These are phyloP conservation scores for Tricharina praecox DNA, from an alignment of 495 filamentous ascomycete genomes.

Conservation along the genomic window DNA sequence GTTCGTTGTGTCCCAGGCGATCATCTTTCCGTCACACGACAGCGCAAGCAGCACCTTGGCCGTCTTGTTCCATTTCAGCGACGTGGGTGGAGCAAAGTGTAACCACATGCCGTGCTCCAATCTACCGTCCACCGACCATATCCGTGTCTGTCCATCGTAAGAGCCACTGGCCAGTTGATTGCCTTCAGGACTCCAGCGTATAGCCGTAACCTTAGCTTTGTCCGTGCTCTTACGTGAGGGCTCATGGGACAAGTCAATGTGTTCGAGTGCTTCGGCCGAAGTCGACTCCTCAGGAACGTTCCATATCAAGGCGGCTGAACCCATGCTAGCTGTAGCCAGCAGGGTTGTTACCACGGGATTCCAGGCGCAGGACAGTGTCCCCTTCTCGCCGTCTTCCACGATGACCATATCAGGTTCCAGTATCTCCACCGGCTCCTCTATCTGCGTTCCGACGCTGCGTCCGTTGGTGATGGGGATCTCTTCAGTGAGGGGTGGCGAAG, in stretches of 20 bases:
- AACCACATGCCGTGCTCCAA: constrained; percentile 31
- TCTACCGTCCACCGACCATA: constrained; percentile 48
- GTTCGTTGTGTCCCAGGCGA: constrained; percentile 33
- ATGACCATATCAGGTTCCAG: constrained; percentile 23
- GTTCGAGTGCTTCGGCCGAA: constrained; percentile 33
- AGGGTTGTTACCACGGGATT: constrained; percentile 57
- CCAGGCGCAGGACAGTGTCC: constrained; percentile 56
- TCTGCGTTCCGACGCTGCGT: constrained; percentile 22
- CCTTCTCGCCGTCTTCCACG: constrained; percentile 23
- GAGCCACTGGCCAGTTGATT: constrained; percentile 51
- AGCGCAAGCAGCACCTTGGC: constrained; percentile 39
- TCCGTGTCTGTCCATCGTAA: constrained; percentile 46
- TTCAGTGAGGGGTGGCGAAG: constrained; percentile 11
- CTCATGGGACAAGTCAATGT: constrained; percentile 24
- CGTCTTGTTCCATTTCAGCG: constrained; percentile 44
- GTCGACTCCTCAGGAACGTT: constrained; percentile 38
- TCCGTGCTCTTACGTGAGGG: constrained; percentile 29
- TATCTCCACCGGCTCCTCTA: constrained; percentile 22
- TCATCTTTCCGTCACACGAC: constrained; percentile 36
- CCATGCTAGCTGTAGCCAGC: constrained; percentile 56
- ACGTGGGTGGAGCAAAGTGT: constrained; percentile 37
- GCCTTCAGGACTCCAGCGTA: constrained; percentile 58
- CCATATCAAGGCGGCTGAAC: constrained; percentile 68
- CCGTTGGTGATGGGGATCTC: constrained; percentile 22
- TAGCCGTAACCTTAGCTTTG: constrained; percentile 38